Conservation (phyloP, 1,284 basidiomycete species). For the Apiotrichum brassicae region DNA sequence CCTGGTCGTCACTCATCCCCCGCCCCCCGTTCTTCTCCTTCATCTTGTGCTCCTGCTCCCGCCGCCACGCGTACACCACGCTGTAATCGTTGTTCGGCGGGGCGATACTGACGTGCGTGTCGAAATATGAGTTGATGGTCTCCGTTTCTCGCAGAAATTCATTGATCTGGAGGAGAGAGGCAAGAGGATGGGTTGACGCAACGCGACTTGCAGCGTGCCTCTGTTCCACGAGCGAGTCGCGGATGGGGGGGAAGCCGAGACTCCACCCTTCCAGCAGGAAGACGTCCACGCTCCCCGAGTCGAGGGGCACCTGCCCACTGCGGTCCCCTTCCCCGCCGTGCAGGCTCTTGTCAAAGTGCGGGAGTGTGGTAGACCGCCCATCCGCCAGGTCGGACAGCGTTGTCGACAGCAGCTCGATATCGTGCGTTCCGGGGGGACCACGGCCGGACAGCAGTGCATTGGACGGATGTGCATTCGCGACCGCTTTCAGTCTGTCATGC, state of each 20-base stretch:
- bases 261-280: conserved; percentile 65
- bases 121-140: conserved; percentile 13
- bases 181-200: conserved; percentile 20
- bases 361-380: neutral
- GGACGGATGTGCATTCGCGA: conserved; percentile 27
- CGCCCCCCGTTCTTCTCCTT: conserved; percentile 70
- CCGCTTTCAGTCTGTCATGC: conserved; percentile 22
- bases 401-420: conserved; percentile 12
- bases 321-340: conserved; percentile 77
- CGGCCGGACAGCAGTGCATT: conserved; percentile 39
- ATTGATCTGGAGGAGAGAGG: conserved; percentile 25
- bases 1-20: conserved; percentile 78
- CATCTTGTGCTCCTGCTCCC: conserved; percentile 82
- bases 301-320: conserved; percentile 33
- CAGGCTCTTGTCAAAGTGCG: conserved; percentile 72
- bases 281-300: conserved; percentile 54
- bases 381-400: neutral
- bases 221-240: conserved; percentile 36
- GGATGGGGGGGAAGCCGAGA: conserved; percentile 45
- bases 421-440: conserved; percentile 44
- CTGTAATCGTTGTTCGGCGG: conserved; percentile 23
- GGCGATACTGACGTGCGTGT: conserved; percentile 28
- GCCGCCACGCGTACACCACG: conserved; percentile 57
- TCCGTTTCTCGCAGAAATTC: conserved; percentile 24
- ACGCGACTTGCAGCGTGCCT: conserved; percentile 26